A percentile compares a stretch with the other conserved stretches of the same genome.
These are phyloP conservation scores for Peziza echinospora DNA, from an alignment of 495 filamentous ascomycete species.

Conservation along the genomic window DNA sequence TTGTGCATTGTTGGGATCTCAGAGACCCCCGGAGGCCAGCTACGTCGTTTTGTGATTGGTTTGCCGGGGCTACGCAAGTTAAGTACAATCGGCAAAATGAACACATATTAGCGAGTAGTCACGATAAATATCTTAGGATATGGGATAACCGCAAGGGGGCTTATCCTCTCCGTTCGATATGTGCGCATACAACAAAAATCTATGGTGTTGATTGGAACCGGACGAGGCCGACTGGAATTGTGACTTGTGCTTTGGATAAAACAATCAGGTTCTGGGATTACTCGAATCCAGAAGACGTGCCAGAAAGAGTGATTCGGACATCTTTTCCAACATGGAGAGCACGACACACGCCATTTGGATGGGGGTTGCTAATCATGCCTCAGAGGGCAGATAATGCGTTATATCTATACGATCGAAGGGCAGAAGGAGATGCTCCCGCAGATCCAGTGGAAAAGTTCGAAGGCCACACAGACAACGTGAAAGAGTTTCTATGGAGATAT, in stretches of 20 bases:
- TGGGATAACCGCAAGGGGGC: conserved; percentile 79
- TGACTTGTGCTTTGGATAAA: conserved; percentile 77
- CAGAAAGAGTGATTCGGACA: conserved; percentile 54
- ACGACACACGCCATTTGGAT: conserved; percentile 81
- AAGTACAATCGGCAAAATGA: conserved; percentile 83
- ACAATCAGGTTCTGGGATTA: conserved; percentile 94
- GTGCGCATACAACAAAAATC: conserved; percentile 85
- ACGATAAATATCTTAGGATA: conserved; percentile 65
- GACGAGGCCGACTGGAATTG: conserved; percentile 41
- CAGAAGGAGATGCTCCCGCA: conserved; percentile 24
- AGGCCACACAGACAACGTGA: conserved; percentile 67
- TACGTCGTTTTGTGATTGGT: conserved; percentile 79
- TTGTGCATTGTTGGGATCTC: conserved; percentile 85
- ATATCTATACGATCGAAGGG: conserved; percentile 61
- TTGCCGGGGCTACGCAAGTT: conserved; percentile 84
- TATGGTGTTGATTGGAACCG: conserved; percentile 93
- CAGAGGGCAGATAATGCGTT: conserved; percentile 67
- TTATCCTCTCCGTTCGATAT: conserved; percentile 56
- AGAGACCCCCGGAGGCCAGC: conserved; percentile 50
- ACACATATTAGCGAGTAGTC: conserved; percentile 70
- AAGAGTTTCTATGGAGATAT: conserved; percentile 81
- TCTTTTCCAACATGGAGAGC: conserved; percentile 83
- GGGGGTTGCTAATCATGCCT: conserved; percentile 75
- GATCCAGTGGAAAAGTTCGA: conserved; percentile 52
- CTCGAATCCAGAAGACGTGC: conserved; percentile 34